Evolutionary conservation across 2,329 filamentous ascomycete genomes (phyloP), one percentile per base, ranked within the genome.

Genomic region (Aspergillus sp.): DNA sequence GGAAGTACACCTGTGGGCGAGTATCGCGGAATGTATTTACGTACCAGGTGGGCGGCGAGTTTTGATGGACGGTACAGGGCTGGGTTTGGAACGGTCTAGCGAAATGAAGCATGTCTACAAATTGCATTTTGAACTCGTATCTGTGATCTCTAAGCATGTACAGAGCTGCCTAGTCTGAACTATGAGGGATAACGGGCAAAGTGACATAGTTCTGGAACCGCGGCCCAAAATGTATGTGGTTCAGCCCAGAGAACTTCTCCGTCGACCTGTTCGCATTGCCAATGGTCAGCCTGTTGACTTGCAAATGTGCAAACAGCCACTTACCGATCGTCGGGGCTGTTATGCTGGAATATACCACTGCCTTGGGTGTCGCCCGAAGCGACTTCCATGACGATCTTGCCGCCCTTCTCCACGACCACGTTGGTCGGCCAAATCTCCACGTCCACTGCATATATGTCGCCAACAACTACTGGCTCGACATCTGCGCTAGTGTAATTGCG

Each of bases 401-500:
- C 53, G 3, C 58, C 55, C 29, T 45, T 44, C 31, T 55, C 49
- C 3, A 60, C 41, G 2, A 60, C 53, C 2, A 60, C 55, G 30
- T 60, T 60, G 1, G 53, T 60, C 7, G 56, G 57, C 58, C 57
- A 60, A 15, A 60, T 38, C 40, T 60, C 57, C 13, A 73, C 60
- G 41, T 72, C 69, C 2, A 72, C 64, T 0, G 58, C 51, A 38
- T 73, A 72, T 0, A 72, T 58, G 28, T 69, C 65, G 2, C 67
- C 67, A 0, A 64, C 60, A 19, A 67, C 56, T 4, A 74, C 67
- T 4, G 67, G 63, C 13, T 50, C 55, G 2, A 60, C 57, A 37
- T 71, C 67, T 0, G 59, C 68, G 26, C 63, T 66, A 35, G 62
- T 61, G 44, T 72, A 72, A 30, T 72, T 63, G 8, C 70, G 61